phyloP scores from a whole-genome alignment of 768 basidiomycete species.

The Leccinum broughii region DNA sequence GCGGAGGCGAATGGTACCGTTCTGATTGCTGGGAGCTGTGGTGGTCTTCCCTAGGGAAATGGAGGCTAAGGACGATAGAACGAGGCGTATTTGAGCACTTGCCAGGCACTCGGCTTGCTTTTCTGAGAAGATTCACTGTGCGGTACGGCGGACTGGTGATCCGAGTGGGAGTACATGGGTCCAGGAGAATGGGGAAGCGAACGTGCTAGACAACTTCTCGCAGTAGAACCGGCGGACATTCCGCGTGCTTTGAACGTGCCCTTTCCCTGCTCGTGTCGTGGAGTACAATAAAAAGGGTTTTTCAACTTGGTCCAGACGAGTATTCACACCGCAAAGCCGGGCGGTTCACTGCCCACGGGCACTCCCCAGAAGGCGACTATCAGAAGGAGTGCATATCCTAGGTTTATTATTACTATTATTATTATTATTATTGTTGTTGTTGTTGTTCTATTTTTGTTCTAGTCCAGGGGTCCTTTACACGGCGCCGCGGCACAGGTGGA shows the following conservation, averaged over 20 bases:
- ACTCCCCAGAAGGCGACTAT: slow-evolving; percentile 12
- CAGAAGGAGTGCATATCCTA: slow-evolving; percentile 10
- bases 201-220: slow-evolving; percentile 14
- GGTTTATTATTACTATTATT: slow-evolving; percentile 17
- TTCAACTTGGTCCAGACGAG: slow-evolving; percentile 1
- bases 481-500: slow-evolving; percentile 32
- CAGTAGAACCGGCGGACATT: slow-evolving; percentile 11
- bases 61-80: slow-evolving; percentile 16
- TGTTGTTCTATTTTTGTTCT: slow-evolving; percentile 10
- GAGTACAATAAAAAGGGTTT: slow-evolving; percentile 6
- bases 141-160: slow-evolving; percentile 31
- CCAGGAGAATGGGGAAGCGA: slow-evolving; percentile 23
- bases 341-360: background rate
- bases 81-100: slow-evolving; percentile 26
- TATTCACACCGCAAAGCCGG: slow-evolving; percentile 20
- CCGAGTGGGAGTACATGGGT: slow-evolving; percentile 32
- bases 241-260: slow-evolving; percentile 15
- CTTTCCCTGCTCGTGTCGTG: slow-evolving; percentile 2
- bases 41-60: slow-evolving; percentile 30
- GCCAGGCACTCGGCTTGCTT: slow-evolving; percentile 28
- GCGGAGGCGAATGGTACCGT: slow-evolving; percentile 22
- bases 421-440: slow-evolving; percentile 14
- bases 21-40: slow-evolving; percentile 27
- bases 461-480: slow-evolving; percentile 24
- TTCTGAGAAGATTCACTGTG: slow-evolving; percentile 28